phyloP scores from a whole-genome alignment of 1,139 yeast species.

The Kodamaea arcana region DNA sequence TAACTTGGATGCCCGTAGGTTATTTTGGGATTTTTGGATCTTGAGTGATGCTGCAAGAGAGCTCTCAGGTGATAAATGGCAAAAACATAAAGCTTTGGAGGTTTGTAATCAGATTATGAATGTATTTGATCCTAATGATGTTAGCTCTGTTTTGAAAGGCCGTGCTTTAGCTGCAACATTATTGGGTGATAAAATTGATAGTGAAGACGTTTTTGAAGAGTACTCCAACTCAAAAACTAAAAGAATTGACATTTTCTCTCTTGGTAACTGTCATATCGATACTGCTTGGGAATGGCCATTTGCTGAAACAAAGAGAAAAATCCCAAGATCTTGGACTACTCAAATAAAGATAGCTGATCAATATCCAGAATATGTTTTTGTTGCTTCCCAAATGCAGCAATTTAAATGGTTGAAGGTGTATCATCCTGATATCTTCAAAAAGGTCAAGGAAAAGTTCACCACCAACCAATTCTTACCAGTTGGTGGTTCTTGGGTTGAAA shows the following conservation, averaged over 20 bases:
- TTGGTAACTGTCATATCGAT: constrained; percentile 96
- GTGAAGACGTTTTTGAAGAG: constrained; percentile 55
- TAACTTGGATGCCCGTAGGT: constrained; percentile 71
- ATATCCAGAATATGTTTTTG: constrained; percentile 91
- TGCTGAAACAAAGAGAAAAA: constrained; percentile 88
- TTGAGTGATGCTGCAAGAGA: constrained; percentile 90
- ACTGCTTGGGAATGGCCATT: constrained; percentile 99
- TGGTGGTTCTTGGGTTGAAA: constrained; percentile 98
- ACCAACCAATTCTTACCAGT: constrained; percentile 80
- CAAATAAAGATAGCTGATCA: constrained; percentile 80
- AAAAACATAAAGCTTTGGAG: constrained; percentile 77
- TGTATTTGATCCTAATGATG: constrained; percentile 60
- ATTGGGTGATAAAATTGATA: constrained; percentile 63
- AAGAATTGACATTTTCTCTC: constrained; percentile 59
- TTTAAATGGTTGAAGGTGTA: constrained; percentile 85
- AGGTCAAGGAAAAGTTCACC: constrained; percentile 61
- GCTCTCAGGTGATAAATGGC: constrained; percentile 69
- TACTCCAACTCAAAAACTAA: constrained; percentile 17
- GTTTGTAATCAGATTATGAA: constrained; percentile 79
- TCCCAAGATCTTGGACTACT: constrained; percentile 93
- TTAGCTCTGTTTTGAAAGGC: constrained; percentile 50
- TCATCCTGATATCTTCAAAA: constrained; percentile 72
- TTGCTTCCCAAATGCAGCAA: constrained; percentile 94
- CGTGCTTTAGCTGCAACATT: constrained; percentile 61
- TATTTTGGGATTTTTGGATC: constrained; percentile 81